A percentile compares a stretch with the other conserved stretches of the same genome.
Evolutionary conservation across 441 rosid species (phyloP).

Genomic region (Erysimum cheiri): DNA sequence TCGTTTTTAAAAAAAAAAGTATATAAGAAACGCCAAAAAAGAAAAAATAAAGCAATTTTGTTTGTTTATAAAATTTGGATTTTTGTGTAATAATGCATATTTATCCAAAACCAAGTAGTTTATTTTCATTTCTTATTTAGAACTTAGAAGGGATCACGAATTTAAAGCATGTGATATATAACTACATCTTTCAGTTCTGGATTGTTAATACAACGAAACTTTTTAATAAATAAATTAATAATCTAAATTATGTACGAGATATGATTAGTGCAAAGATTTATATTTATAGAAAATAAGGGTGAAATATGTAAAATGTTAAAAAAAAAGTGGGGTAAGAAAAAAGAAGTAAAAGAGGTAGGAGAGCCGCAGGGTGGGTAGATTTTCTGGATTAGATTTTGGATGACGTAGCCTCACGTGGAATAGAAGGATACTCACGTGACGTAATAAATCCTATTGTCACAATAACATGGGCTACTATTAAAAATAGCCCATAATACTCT

Average conservation of each 20-base stretch:
- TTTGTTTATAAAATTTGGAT: conserved; percentile 1
- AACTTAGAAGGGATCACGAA: neutral
- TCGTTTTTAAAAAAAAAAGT: neutral
- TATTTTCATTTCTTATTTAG: neutral
- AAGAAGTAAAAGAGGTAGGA: neutral
- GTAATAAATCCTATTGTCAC: neutral
- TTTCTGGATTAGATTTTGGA: conserved; percentile 47
- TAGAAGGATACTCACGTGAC: conserved; percentile 17
- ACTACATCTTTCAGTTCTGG: neutral
- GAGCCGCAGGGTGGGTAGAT: conserved; percentile 23
- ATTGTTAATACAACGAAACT: too few relatives aligned
- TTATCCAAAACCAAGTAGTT: conserved; percentile 22
- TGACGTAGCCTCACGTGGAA: conserved; percentile 39
- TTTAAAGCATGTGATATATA: neutral
- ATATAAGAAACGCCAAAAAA: neutral
- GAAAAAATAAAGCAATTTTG: neutral
- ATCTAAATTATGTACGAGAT: too few relatives aligned
- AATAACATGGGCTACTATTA: neutral
- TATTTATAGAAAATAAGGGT: neutral
- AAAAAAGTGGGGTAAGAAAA: neutral
- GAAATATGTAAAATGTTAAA: neutral
- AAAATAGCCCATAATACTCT: neutral
- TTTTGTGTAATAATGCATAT: conserved; percentile 32
- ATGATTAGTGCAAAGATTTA: neutral
- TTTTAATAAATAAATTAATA: too few relatives aligned